These are phyloP conservation scores for Lichtheimia ramosa DNA, from an alignment of 371 early-diverging fungal species.

Conservation along the genomic window DNA sequence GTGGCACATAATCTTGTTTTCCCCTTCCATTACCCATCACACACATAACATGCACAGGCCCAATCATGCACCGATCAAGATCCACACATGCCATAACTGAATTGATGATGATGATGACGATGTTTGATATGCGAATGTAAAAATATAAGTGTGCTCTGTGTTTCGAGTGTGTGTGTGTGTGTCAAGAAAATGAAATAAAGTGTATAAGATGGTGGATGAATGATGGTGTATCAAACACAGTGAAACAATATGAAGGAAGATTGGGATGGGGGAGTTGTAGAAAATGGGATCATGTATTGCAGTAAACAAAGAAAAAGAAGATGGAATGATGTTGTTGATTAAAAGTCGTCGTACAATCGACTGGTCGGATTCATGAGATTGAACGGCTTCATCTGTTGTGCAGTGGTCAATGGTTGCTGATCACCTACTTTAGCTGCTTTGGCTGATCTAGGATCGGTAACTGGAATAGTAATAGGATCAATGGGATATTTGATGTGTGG, in stretches of 20 bases:
- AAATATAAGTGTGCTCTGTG: too few relatives aligned
- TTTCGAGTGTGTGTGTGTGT: too few relatives aligned
- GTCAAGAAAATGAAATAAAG: background rate
- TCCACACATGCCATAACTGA: too few relatives aligned
- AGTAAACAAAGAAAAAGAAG: background rate
- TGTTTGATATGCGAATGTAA: too few relatives aligned
- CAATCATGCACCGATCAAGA: too few relatives aligned
- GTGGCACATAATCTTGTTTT: too few relatives aligned
- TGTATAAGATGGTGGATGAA: background rate
- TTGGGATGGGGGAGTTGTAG: background rate
- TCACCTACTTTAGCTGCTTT: background rate
- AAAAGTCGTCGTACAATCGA: conserved; percentile 33
- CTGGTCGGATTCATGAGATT: conserved; percentile 29
- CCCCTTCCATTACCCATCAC: too few relatives aligned
- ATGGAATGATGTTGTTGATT: conserved; percentile 2
- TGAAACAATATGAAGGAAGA: background rate
- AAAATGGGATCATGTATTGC: background rate
- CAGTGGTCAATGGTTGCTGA: background rate
- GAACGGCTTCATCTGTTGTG: conserved; percentile 26
- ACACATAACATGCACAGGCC: too few relatives aligned
- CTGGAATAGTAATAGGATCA: background rate
- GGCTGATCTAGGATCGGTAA: background rate
- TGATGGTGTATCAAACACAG: background rate
- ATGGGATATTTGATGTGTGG: background rate
- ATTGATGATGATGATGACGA: too few relatives aligned